phyloP scores from a whole-genome alignment of 306 rosid species.

The Cyclanthera cordifolia region DNA sequence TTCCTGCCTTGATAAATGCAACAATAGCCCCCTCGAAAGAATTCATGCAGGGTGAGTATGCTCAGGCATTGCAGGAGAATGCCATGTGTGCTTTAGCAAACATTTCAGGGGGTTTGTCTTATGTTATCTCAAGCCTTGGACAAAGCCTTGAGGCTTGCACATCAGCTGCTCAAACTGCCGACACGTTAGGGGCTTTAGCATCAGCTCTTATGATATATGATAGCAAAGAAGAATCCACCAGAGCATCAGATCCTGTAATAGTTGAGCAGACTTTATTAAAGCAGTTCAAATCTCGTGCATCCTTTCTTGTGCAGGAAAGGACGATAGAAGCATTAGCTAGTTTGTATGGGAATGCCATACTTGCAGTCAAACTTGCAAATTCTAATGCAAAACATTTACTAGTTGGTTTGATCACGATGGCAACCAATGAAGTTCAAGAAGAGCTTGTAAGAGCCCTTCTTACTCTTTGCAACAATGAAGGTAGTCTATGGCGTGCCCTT shows the following conservation, averaged over 20 bases:
- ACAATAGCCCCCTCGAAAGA: slow-evolving; percentile 99
- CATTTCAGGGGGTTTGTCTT: slow-evolving; percentile 96
- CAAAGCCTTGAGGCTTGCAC: slow-evolving; percentile 97
- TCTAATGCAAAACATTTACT: slow-evolving; percentile 87
- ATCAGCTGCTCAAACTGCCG: slow-evolving; percentile 77
- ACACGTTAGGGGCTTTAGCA: slow-evolving; percentile 93
- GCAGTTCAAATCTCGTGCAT: slow-evolving; percentile 58
- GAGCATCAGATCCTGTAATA: slow-evolving; percentile 67
- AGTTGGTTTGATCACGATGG: slow-evolving; percentile 97
- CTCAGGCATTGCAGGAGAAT: slow-evolving; percentile 96
- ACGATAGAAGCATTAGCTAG: slow-evolving; percentile 94
- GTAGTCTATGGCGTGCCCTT: slow-evolving; percentile 82
- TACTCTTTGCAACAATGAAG: slow-evolving; percentile 66
- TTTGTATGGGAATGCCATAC: slow-evolving; percentile 73
- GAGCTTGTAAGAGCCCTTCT: slow-evolving; percentile 81
- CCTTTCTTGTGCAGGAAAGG: slow-evolving; percentile 91
- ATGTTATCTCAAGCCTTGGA: slow-evolving; percentile 88
- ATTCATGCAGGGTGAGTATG: slow-evolving; percentile 94
- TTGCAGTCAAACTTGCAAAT: slow-evolving; percentile 57
- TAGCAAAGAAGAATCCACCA: slow-evolving; percentile 64
- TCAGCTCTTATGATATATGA: slow-evolving; percentile 98
- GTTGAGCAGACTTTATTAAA: slow-evolving; percentile 76
- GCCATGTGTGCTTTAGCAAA: slow-evolving; percentile 99
- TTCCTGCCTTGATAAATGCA: slow-evolving; percentile 90
- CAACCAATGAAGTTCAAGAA: slow-evolving; percentile 75